These are phyloP conservation scores for Phlebopus sp. DNA, from an alignment of 1,284 basidiomycete species.

Conservation along the genomic window DNA sequence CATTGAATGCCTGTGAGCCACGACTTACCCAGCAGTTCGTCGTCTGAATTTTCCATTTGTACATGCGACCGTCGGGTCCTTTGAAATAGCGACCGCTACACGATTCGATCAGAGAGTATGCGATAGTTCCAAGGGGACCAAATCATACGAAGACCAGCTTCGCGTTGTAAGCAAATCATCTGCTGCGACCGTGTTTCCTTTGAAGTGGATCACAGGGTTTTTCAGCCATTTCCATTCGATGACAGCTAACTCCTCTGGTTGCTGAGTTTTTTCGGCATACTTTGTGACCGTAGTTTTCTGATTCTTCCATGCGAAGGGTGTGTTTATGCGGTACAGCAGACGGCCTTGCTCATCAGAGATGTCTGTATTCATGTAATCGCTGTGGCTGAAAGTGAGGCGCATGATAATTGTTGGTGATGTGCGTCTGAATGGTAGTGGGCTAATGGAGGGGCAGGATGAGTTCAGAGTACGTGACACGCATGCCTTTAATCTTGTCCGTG, in stretches of 20 bases:
- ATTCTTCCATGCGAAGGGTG: not conserved
- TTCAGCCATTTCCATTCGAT: conserved; percentile 21
- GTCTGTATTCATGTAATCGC: conserved; percentile 1
- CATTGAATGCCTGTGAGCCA: not conserved
- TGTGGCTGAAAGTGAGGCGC: not conserved
- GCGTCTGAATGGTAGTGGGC: not conserved
- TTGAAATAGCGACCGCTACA: conserved; percentile 19
- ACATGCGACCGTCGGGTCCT: conserved; percentile 23
- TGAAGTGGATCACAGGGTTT: conserved; percentile 14
- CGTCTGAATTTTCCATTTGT: conserved; percentile 27
- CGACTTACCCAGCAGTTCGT: conserved; percentile 17
- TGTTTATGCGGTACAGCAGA: conserved; percentile 1
- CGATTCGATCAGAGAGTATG: not conserved
- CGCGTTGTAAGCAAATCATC: conserved; percentile 11
- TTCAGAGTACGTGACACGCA: not conserved
- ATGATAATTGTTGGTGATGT: not conserved
- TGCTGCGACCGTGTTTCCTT: conserved; percentile 8
- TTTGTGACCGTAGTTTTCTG: conserved; percentile 1
- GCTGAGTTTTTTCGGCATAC: not conserved
- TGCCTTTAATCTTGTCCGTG: too few species aligned
- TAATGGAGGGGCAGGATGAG: not conserved
- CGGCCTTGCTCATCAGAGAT: conserved; percentile 3
- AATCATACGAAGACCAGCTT: conserved; percentile 18
- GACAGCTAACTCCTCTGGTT: conserved; percentile 11
- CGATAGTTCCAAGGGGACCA: not conserved